Conservation (phyloP, 768 basidiomycete species). For the Mycena albidolilacea region DNA sequence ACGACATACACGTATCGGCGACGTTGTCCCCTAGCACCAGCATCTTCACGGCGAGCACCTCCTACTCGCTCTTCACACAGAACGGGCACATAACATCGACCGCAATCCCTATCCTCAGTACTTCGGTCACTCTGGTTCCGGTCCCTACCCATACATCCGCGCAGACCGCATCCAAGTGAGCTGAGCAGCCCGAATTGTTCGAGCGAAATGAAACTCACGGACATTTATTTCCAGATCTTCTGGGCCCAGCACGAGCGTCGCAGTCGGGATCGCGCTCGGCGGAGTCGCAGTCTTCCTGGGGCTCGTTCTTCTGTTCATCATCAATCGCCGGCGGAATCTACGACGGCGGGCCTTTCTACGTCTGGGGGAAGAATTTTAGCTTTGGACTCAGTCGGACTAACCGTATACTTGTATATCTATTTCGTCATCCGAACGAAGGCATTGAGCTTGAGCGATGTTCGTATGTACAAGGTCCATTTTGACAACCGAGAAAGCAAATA, state of each 20-base stretch:
- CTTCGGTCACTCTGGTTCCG: constrained; percentile 1
- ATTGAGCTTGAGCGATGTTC: no score
- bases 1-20: constrained; percentile 1
- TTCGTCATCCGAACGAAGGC: background rate
- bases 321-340: constrained; percentile 18
- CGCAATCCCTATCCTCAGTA: constrained; percentile 7
- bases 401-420: background rate
- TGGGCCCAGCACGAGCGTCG: background rate
- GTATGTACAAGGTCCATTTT: background rate
- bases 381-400: no score
- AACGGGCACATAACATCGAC: constrained; percentile 9
- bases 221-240: constrained; percentile 8
- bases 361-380: constrained; percentile 29
- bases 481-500: background rate
- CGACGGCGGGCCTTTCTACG: constrained; percentile 26
- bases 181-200: background rate
- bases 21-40: constrained; percentile 20
- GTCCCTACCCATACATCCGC: constrained; percentile 8
- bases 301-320: constrained; percentile 20
- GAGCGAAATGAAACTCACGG: background rate
- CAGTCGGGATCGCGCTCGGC: constrained; percentile 26
- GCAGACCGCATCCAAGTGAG: constrained; percentile 7
- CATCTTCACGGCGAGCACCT: constrained; percentile 14
- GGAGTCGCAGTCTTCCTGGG: constrained; percentile 23
- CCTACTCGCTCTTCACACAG: constrained; percentile 19